Evolutionary conservation across 768 basidiomycete species (phyloP).

Genomic region (Scleroderma citrinum): DNA sequence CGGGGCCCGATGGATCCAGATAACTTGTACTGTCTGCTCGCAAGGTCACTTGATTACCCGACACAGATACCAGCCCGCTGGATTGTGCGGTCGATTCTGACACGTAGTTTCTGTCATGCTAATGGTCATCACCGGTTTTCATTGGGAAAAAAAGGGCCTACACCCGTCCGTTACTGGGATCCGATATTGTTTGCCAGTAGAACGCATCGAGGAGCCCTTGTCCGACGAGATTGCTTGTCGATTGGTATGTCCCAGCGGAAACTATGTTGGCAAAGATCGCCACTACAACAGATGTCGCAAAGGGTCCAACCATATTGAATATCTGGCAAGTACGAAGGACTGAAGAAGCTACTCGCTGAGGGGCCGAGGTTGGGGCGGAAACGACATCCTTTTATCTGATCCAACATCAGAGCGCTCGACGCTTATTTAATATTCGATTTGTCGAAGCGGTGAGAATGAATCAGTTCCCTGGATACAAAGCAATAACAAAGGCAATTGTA

Average conservation of each 20-base stretch:
- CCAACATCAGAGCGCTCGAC: no score
- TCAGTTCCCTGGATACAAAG: no score
- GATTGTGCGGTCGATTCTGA: constrained; percentile 40
- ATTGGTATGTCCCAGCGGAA: constrained; percentile 35
- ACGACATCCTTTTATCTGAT: no score
- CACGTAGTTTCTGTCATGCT: constrained; percentile 38
- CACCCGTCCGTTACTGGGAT: constrained; percentile 33
- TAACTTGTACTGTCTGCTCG: constrained; percentile 28
- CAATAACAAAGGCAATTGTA: no score
- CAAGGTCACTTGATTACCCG: constrained; percentile 32
- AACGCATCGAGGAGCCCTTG: constrained; percentile 36
- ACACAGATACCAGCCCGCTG: constrained; percentile 53
- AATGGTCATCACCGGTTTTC: neutral
- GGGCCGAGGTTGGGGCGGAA: no score
- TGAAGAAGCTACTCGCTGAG: no score
- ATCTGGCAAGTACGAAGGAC: neutral
- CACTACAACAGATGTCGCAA: neutral
- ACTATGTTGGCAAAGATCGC: neutral
- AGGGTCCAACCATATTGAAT: neutral
- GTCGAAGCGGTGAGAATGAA: no score
- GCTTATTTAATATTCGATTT: no score
- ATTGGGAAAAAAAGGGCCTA: constrained; percentile 4
- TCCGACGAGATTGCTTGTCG: constrained; percentile 42
- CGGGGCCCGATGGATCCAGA: constrained; percentile 24
- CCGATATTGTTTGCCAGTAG: constrained; percentile 17